phyloP scores from a whole-genome alignment of 2,329 filamentous ascomycete genomes.

The Pseudogymnoascus sp. region DNA sequence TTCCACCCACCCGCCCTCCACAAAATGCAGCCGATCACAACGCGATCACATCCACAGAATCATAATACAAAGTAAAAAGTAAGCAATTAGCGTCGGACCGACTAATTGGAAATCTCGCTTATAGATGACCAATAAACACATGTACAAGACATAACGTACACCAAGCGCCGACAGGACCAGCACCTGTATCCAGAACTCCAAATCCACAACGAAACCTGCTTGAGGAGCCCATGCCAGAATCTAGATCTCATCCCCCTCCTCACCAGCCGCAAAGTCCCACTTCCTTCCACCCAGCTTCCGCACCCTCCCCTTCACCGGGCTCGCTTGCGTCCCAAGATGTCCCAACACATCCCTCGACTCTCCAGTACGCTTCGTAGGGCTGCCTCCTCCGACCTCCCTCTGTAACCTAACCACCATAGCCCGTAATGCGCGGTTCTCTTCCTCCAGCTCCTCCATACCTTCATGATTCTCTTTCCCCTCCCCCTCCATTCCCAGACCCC shows the following conservation, averaged over 20 bases:
- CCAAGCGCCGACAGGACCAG: not conserved
- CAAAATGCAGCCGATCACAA: not conserved
- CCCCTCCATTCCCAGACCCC: conserved; percentile 37
- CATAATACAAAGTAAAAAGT: not conserved
- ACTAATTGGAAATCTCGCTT: not conserved
- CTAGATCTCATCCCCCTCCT: not conserved
- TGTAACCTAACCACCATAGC: not conserved
- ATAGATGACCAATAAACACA: not conserved
- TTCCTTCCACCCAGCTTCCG: not conserved
- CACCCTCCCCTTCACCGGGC: not conserved
- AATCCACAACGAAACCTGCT: not conserved
- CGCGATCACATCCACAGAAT: not conserved
- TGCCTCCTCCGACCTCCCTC: not conserved
- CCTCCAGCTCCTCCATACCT: conserved; percentile 52
- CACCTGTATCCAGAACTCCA: not conserved
- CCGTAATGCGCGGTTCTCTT: conserved; percentile 62
- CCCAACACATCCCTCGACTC: not conserved
- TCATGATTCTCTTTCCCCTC: conserved; percentile 49
- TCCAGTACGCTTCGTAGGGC: not conserved
- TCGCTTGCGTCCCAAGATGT: not conserved
- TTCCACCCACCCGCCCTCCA: not conserved
- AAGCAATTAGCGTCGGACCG: not conserved
- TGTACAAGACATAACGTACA: not conserved
- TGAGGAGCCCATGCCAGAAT: not conserved
- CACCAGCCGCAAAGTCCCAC: not conserved